Base-by-base conservation (phyloP, 1,139 yeast genomes). In the Blastobotrys apis region DNA sequence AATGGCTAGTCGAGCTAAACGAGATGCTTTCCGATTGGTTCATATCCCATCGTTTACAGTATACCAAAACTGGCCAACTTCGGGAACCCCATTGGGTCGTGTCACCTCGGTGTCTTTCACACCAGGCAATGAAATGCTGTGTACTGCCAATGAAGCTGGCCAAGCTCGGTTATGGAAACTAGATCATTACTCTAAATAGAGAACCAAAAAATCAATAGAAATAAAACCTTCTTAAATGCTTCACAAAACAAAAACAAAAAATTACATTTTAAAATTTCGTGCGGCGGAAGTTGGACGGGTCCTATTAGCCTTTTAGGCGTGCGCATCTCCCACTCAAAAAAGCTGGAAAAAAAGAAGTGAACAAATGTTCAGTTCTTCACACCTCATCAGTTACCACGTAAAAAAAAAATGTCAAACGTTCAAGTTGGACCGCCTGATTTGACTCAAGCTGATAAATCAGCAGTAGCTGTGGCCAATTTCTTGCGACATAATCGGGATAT, bases 51-150 rank as follows among this genome's bases (percentile, higher is more conserved):
- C 88, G 9, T 88, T 92, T 50, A 77, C 86, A 10, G 95, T 86
- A 3, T 94, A 81, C 65, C 74, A 81, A 45, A 94, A 94, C 70
- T 94, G 98, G 98, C 99, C 99, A 17, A 92, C 97, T 2, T 81
- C 92, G 47, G 92, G 88, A 6, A 90, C 99, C 0, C 98, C 98
- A 3, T 74, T 94, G 53, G 99, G 98, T 21, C 80, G 82, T 54
- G 96, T 94, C 34, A 86, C 97, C 1, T 68, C 83, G n/a, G 82
- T 80, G 3, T 76, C 80, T 9, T 90, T 90, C 64, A 80, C 94
- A 22, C 90, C 95, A 22, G 80, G 80, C 52, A 79, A 81, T 47
- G 92, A 87, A 64, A 79, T 88, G 81, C 65, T 92, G 49, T 87
- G 92, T 15, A 77, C 88, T 1, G 98, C 96, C 50, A 92, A 90